These are phyloP conservation scores for Thelonectria discophora DNA, from an alignment of 2,329 filamentous ascomycete genomes.

Conservation along the genomic window DNA sequence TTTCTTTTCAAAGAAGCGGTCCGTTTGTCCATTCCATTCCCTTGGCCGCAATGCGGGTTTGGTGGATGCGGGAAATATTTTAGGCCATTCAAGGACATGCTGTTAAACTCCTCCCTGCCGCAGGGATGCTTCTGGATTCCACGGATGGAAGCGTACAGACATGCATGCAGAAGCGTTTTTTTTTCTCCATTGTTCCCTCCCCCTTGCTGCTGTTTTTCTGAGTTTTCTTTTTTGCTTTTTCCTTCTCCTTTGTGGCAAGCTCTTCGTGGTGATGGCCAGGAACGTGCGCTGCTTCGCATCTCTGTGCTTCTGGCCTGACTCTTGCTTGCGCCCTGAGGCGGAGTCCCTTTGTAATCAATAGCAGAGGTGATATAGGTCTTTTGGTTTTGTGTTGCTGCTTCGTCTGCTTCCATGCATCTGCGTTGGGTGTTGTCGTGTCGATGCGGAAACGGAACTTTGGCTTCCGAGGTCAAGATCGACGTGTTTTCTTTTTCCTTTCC, in stretches of 20 bases:
- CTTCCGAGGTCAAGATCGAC: too few species aligned
- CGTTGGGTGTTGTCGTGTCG: not conserved
- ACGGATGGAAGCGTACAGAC: not conserved
- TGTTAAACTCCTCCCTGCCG: not conserved
- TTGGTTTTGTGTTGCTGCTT: too few species aligned
- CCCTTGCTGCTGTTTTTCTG: not conserved
- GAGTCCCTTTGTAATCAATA: slow-evolving; percentile 13
- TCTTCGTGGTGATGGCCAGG: too few species aligned
- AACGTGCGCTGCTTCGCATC: slow-evolving; percentile 6
- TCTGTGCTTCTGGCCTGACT: slow-evolving; percentile 20
- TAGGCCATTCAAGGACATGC: not conserved
- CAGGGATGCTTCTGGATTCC: slow-evolving; percentile 12
- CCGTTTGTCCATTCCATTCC: slow-evolving; percentile 3
- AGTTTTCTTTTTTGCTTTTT: not conserved
- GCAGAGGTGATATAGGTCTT: slow-evolving; percentile 6
- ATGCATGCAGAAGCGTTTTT: slow-evolving; percentile 4
- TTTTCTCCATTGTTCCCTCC: not conserved
- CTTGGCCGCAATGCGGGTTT: not conserved
- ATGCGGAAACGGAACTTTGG: not conserved
- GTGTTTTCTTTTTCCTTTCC: not conserved
- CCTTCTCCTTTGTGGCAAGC: not conserved
- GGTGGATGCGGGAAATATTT: slow-evolving; percentile 12
- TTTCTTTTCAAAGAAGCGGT: not conserved
- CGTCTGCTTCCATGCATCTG: too few species aligned
- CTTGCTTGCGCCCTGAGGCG: slow-evolving; percentile 15